These are phyloP conservation scores for Furcasterigmium sp. DNA, from an alignment of 2,329 filamentous ascomycete species.

Conservation along the genomic window DNA sequence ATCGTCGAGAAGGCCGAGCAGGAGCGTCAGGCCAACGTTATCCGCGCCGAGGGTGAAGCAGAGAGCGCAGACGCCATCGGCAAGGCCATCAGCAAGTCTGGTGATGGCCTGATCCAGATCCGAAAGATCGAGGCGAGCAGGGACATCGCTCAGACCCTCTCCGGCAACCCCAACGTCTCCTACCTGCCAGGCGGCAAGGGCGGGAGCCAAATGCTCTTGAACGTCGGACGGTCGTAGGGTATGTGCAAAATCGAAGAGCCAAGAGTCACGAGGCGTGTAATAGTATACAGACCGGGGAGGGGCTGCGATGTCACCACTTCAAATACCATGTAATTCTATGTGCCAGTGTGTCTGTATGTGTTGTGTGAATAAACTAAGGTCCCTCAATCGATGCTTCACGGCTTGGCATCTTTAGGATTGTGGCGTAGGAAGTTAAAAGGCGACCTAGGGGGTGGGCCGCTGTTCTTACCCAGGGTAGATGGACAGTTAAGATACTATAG, in stretches of 20 bases:
- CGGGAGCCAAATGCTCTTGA: constrained; percentile 48
- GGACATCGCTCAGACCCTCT: constrained; percentile 88
- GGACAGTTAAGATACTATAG: too few species aligned
- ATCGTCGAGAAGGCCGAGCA: constrained; percentile 99
- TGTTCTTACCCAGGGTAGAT: too few species aligned
- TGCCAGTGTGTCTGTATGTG: not conserved
- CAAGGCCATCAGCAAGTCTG: constrained; percentile 87
- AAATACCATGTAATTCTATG: constrained; percentile 14
- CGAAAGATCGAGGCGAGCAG: constrained; percentile 94
- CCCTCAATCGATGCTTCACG: too few species aligned
- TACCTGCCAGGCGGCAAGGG: constrained; percentile 81
- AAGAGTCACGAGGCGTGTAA: constrained; percentile 6
- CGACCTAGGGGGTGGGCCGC: too few species aligned
- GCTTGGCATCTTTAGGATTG: too few species aligned
- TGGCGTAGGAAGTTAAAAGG: too few species aligned
- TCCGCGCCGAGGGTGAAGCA: constrained; percentile 94
- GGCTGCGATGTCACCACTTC: constrained; percentile 17
- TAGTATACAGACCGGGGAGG: constrained; percentile 5
- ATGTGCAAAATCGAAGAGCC: not conserved
- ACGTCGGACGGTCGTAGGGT: constrained; percentile 38
- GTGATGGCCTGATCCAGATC: constrained; percentile 92
- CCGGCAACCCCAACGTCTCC: constrained; percentile 89
- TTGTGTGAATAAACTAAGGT: not conserved
- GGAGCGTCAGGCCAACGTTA: constrained; percentile 97
- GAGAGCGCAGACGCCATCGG: constrained; percentile 94